Evolutionary conservation across 495 filamentous ascomycete species (phyloP).

Genomic region (Penicillium samsonianum): DNA sequence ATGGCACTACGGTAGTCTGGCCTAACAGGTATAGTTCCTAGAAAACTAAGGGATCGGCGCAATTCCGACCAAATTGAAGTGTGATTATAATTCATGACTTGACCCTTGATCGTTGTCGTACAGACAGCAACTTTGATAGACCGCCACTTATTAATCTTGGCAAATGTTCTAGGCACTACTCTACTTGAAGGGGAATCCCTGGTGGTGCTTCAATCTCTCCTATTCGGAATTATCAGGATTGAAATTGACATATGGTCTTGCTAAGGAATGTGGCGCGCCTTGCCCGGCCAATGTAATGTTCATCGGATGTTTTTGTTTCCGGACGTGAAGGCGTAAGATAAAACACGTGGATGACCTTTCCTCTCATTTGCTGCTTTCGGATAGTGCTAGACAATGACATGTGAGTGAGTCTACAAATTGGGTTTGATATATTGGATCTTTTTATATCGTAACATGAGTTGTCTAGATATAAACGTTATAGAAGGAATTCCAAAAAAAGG

Average conservation of each 20-base stretch:
- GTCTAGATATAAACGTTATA: background rate
- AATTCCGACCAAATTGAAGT: background rate
- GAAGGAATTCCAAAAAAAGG: background rate
- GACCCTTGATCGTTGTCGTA: background rate
- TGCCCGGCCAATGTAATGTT: background rate
- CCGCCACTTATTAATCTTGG: background rate
- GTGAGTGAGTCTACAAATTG: background rate
- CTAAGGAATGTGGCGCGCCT: background rate
- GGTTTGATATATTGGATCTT: background rate
- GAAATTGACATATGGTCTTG: background rate
- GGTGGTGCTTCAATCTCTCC: background rate
- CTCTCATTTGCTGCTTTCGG: constrained; percentile 1
- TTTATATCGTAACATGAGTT: background rate
- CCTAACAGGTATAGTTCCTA: background rate
- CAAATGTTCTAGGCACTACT: background rate
- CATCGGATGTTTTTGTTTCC: background rate
- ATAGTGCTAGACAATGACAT: background rate
- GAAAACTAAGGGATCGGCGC: background rate
- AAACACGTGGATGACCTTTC: background rate
- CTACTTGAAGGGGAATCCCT: background rate
- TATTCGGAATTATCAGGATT: background rate
- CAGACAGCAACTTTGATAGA: background rate
- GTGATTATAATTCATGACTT: background rate
- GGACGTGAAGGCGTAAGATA: background rate
- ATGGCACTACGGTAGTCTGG: background rate